A percentile compares a stretch with the other conserved stretches of the same genome.
These are phyloP conservation scores for Melanomma pulvis-pyrius DNA, from an alignment of 495 filamentous ascomycete species.

Conservation along the genomic window DNA sequence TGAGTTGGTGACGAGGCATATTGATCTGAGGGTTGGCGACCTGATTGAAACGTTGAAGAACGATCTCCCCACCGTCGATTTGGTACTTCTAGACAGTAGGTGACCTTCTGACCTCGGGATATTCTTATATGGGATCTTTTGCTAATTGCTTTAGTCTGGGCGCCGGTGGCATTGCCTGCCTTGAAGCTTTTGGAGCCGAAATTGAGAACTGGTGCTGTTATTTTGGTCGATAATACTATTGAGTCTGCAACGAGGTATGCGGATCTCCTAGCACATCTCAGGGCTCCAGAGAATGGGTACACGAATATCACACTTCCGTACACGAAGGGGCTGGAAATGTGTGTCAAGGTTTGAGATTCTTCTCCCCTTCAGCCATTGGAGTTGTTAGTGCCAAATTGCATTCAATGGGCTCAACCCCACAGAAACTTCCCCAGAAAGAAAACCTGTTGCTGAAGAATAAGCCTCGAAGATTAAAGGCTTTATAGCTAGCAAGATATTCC, in stretches of 20 bases:
- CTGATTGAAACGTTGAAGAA: slow-evolving; percentile 55
- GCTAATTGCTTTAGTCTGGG: slow-evolving; percentile 47
- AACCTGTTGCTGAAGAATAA: too few relatives aligned
- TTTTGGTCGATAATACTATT: slow-evolving; percentile 57
- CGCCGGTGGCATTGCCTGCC: slow-evolving; percentile 54
- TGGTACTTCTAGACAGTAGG: slow-evolving; percentile 56
- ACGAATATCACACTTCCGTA: slow-evolving; percentile 17
- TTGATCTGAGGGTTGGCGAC: slow-evolving; percentile 59
- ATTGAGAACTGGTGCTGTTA: slow-evolving; percentile 52
- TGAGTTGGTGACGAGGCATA: slow-evolving; percentile 45
- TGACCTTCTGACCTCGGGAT: too few relatives aligned
- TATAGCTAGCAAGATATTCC: too few relatives aligned
- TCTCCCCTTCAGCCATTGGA: too few relatives aligned
- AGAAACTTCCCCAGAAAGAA: too few relatives aligned
- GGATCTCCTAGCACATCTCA: slow-evolving; percentile 40
- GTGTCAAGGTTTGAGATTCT: slow-evolving; percentile 3
- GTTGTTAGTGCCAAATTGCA: too few relatives aligned
- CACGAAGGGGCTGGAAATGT: slow-evolving; percentile 19
- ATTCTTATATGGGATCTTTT: too few relatives aligned
- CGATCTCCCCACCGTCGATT: slow-evolving; percentile 50
- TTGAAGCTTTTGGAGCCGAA: slow-evolving; percentile 52
- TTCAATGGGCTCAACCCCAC: too few relatives aligned
- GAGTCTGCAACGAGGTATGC: slow-evolving; percentile 44
- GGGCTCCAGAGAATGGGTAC: slow-evolving; percentile 6
- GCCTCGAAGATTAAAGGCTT: too few relatives aligned